Evolutionary conservation across 2,329 filamentous ascomycete species (phyloP).

Genomic region (Stachybotrys echinatus): DNA sequence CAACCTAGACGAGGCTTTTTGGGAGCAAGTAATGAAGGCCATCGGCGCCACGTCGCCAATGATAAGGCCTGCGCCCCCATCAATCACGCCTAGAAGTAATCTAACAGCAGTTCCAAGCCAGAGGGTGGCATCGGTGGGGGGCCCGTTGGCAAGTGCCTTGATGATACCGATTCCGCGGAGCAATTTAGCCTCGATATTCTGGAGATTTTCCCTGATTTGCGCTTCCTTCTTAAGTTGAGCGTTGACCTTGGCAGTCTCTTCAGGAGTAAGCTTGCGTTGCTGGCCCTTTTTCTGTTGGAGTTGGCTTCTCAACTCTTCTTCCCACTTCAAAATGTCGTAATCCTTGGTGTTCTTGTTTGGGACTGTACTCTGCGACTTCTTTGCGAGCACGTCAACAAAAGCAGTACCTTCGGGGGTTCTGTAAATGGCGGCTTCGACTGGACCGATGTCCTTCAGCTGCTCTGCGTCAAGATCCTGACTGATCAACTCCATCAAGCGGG

Average conservation of each 20-base stretch:
- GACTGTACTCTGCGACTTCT: slow-evolving; percentile 64
- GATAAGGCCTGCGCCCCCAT: slow-evolving; percentile 74
- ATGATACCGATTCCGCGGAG: slow-evolving; percentile 83
- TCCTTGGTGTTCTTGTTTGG: slow-evolving; percentile 91
- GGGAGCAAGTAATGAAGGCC: slow-evolving; percentile 74
- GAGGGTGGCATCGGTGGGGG: slow-evolving; percentile 79
- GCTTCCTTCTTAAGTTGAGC: slow-evolving; percentile 85
- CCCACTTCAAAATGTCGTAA: slow-evolving; percentile 95
- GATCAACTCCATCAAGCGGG: slow-evolving; percentile 70
- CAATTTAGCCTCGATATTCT: slow-evolving; percentile 63
- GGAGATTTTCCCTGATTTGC: slow-evolving; percentile 69
- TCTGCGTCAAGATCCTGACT: slow-evolving; percentile 64
- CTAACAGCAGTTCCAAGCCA: slow-evolving; percentile 85
- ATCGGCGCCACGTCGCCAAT: slow-evolving; percentile 74
- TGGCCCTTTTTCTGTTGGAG: slow-evolving; percentile 90
- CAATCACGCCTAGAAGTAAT: slow-evolving; percentile 67
- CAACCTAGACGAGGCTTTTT: slow-evolving; percentile 68
- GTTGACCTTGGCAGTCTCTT: slow-evolving; percentile 86
- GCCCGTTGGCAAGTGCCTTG: slow-evolving; percentile 72
- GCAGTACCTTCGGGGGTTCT: slow-evolving; percentile 82
- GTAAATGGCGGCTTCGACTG: slow-evolving; percentile 88
- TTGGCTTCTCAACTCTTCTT: slow-evolving; percentile 82
- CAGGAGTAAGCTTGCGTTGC: slow-evolving; percentile 82
- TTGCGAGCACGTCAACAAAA: slow-evolving; percentile 86
- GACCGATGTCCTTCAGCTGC: slow-evolving; percentile 68